Conservation (phyloP, 1,284 basidiomycete species). For the Tylopilus sp. region DNA sequence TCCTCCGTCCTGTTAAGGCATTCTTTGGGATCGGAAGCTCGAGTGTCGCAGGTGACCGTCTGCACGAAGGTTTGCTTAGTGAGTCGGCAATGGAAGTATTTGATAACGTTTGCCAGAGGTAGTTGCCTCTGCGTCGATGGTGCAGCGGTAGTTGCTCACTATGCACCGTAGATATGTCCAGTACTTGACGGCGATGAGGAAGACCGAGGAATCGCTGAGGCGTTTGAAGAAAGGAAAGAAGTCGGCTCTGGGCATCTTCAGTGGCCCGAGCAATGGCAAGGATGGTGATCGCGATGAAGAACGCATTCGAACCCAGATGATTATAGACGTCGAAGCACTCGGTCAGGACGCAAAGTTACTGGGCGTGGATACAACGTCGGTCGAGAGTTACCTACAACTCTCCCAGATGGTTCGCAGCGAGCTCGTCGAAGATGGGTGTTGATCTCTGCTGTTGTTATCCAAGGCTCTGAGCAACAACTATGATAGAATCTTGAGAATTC, state of each 20-base stretch:
- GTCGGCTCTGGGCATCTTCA: constrained; percentile 75
- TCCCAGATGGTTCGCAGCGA: constrained; percentile 55
- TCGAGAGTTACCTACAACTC: constrained; percentile 55
- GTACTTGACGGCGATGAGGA: constrained; percentile 78
- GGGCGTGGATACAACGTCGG: constrained; percentile 58
- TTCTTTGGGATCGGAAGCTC: constrained; percentile 67
- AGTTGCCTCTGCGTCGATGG: constrained; percentile 10
- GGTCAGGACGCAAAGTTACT: constrained; percentile 70
- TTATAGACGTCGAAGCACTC: constrained; percentile 80
- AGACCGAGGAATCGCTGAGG: constrained; percentile 84
- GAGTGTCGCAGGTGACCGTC: constrained; percentile 51
- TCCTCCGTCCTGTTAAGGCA: constrained; percentile 77
- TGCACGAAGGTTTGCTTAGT: constrained; percentile 54
- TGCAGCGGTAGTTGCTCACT: constrained; percentile 1
- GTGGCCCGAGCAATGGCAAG: constrained; percentile 41
- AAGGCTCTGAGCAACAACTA: not conserved
- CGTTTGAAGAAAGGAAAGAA: constrained; percentile 85
- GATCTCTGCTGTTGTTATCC: not conserved
- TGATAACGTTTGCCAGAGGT: constrained; percentile 71
- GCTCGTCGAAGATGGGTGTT: constrained; percentile 35
- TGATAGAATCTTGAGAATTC: constrained; percentile 21
- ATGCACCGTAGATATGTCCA: constrained; percentile 52
- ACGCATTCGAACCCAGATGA: constrained; percentile 81
- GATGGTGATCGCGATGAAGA: constrained; percentile 76
- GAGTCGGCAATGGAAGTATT: constrained; percentile 66